Evolutionary conservation across 176 grass and related monocot genomes (phyloP).

Genomic region (sorghum (Sorghum bicolor)): Sorghum_bicolor_NCBIv3 NC_012879.2:3189501-3190000

Average conservation of each 20-base stretch:
- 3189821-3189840: not conserved
- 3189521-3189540: not conserved
- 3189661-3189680: not conserved
- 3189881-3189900: not conserved
- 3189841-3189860: not conserved
- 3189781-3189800: not conserved
- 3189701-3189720: not conserved
- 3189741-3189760: not conserved
- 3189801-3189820: not conserved
- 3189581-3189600: not conserved
- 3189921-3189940: not conserved
- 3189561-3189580: not conserved
- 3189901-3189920: not conserved
- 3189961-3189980: not conserved
- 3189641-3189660: not conserved
- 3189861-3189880: not conserved
- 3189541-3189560: not conserved
- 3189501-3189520: slow-evolving; percentile 96
- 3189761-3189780: not conserved
- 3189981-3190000: not conserved
- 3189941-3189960: not conserved
- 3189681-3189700: not conserved
- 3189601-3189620: not conserved
- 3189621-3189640: not conserved
- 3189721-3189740: not conserved